phyloP scores from a whole-genome alignment of 2,329 filamentous ascomycete species.

The Aspergillus latus region DNA sequence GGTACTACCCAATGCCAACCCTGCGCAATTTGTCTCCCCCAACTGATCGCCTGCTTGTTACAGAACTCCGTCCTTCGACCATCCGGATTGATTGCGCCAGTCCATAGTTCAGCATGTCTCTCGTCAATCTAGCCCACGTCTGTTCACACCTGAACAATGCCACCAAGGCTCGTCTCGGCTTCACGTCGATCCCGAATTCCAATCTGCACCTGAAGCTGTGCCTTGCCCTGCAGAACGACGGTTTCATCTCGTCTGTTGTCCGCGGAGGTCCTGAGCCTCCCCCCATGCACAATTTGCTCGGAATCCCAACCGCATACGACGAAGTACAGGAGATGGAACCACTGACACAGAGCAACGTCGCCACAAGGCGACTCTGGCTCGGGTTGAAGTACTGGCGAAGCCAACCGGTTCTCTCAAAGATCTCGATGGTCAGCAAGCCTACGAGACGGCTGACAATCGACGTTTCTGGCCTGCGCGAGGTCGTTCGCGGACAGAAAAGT shows the following conservation, averaged over 20 bases:
- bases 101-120: slow-evolving; percentile 57
- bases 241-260: slow-evolving; percentile 77
- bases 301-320: slow-evolving; percentile 46
- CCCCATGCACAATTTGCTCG: slow-evolving; percentile 53
- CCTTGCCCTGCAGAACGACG: slow-evolving; percentile 76
- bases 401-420: slow-evolving; percentile 70
- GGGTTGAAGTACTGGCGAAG: slow-evolving; percentile 88
- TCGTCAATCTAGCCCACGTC: slow-evolving; percentile 73
- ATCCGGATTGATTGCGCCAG: slow-evolving; percentile 22
- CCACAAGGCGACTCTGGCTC: slow-evolving; percentile 76
- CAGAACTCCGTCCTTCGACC: slow-evolving; percentile 7
- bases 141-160: slow-evolving; percentile 93
- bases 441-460: slow-evolving; percentile 69
- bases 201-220: slow-evolving; percentile 76
- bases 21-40: not conserved
- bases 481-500: slow-evolving; percentile 68
- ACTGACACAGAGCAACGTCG: slow-evolving; percentile 69
- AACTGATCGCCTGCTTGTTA: not conserved
- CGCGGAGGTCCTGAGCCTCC: slow-evolving; percentile 66
- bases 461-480: slow-evolving; percentile 59
- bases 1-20: not conserved
- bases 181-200: slow-evolving; percentile 78
- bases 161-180: slow-evolving; percentile 74
- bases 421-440: slow-evolving; percentile 70
- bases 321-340: slow-evolving; percentile 45